Evolutionary conservation across 441 rosid genomes (phyloP), one percentile per base, ranked within the genome.

Genomic region (Eutrema salsugineum): DNA sequence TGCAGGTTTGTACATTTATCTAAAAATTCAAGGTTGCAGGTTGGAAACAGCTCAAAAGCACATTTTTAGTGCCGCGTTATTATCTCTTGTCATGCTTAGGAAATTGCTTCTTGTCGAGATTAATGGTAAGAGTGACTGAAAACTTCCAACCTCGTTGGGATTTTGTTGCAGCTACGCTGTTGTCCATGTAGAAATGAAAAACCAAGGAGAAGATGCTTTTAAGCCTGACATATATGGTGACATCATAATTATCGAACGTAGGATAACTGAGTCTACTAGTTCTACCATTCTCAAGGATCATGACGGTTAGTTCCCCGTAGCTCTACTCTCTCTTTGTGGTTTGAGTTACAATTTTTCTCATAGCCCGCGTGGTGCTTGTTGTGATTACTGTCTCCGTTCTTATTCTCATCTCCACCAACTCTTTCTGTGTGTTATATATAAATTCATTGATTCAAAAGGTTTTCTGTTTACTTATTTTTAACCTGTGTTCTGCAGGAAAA

Each of bases 201-300:
- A 92, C 56, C 75, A 75, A 47, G 98, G 96, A 62, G 91, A 77
- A 14, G 98, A 92, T 62, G 85, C 98, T 27, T 92, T 85, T 69
- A 88, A 85, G 84, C 86, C 82, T 2, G 94, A 88, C 15, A 47
- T 68, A 5, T 92, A 83, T 54, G 97, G 97, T 19, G 88, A 80
- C 78, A 39, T 78, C n/a, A 88, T 92, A 56, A 80, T 66, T 28
- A 73, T 92, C 8, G 97, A 87, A 61, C 95, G 97, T 44, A 83
- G 88, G 79, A 88, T 92, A 47, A 67, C 83, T 46, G 94, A 85
- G 65, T 80, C 97, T 47, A 19, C 79, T 22, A 78, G 83, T 77
- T 71, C 91, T 47, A 86, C 79, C 35, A 27, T 81, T 75, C 76
- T 92, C 61, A 90, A 90, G 80, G 89, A 90, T 84, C 44, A 58